phyloP scores from a whole-genome alignment of 495 filamentous ascomycete genomes.

The Neohortaea acidophila region DNA sequence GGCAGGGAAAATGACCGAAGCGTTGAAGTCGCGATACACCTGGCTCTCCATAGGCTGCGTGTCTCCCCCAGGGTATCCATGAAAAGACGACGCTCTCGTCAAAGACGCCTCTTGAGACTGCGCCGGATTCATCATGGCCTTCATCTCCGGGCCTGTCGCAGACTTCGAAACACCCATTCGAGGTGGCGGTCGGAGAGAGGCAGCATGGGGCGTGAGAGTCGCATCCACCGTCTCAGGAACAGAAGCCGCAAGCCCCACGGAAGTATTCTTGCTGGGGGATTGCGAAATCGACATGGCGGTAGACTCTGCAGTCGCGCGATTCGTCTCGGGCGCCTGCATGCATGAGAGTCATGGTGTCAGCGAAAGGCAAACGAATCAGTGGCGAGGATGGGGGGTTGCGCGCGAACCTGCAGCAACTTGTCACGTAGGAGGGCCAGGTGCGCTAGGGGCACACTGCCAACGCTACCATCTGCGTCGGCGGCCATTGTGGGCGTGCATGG shows the following conservation, averaged over 20 bases:
- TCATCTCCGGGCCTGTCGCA: conserved; percentile 9
- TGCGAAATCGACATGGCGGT: too few species aligned
- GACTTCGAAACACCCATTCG: conserved; percentile 7
- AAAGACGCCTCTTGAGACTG: conserved; percentile 5
- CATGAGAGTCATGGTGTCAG: conserved; percentile 15
- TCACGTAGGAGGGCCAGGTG: conserved; percentile 6
- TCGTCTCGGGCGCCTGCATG: conserved; percentile 2
- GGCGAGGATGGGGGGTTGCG: neutral
- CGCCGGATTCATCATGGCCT: conserved; percentile 13
- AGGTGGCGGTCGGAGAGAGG: conserved; percentile 3
- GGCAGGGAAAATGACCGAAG: conserved; percentile 15
- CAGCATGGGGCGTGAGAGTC: neutral
- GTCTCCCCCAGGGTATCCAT: conserved; percentile 22
- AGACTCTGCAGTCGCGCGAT: too few species aligned
- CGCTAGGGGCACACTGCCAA: conserved; percentile 7
- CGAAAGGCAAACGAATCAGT: too few species aligned
- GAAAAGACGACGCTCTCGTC: conserved; percentile 13
- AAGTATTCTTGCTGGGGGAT: neutral
- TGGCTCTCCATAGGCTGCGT: conserved; percentile 29
- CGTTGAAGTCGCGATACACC: conserved; percentile 22
- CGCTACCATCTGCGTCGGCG: conserved; percentile 15
- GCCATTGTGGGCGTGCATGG: conserved; percentile 9
- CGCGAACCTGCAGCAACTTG: conserved; percentile 7
- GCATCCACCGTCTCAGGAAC: conserved; percentile 8
- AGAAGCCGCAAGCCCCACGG: neutral